These are phyloP conservation scores for Aechmea fasciata DNA, from an alignment of 176 grass and related monocot genomes.

Conservation along the genomic window DNA sequence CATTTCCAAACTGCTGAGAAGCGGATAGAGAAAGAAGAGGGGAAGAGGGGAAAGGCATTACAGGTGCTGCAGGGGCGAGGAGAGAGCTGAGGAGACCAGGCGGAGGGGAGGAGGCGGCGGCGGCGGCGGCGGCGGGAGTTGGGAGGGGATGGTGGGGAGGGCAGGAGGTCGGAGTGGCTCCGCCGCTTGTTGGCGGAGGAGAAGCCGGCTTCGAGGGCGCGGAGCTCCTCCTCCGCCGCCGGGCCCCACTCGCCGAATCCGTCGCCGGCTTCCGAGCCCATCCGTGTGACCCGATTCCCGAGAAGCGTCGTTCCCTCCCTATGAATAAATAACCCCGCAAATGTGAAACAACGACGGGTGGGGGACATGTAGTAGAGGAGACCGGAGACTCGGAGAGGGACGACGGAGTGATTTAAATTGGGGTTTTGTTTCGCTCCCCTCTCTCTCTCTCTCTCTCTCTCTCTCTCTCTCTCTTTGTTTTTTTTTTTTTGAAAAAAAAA, in stretches of 20 bases:
- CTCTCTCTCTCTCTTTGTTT: too few relatives aligned
- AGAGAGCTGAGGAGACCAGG: constrained; percentile 7
- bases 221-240: constrained; percentile 65
- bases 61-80: constrained; percentile 29
- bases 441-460: too few relatives aligned
- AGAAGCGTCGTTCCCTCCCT: too few relatives aligned
- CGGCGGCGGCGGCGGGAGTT: constrained; percentile 36
- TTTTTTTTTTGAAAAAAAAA: too few relatives aligned
- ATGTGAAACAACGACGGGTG: too few relatives aligned
- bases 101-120: constrained; percentile 1
- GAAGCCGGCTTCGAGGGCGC: constrained; percentile 66
- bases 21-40: too few relatives aligned
- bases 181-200: constrained; percentile 19
- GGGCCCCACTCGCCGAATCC: constrained; percentile 56
- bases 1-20: too few relatives aligned
- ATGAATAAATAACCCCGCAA: too few relatives aligned
- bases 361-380: too few relatives aligned
- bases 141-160: constrained; percentile 4
- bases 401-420: too few relatives aligned
- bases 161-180: background rate
- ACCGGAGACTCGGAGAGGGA: too few relatives aligned
- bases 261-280: background rate
- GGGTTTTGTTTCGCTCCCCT: too few relatives aligned
- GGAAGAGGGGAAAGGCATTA: background rate
- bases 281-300: background rate